Evolutionary conservation across 257 asterid genomes (phyloP).

Genomic region (Penstemon davidsonii): DNA sequence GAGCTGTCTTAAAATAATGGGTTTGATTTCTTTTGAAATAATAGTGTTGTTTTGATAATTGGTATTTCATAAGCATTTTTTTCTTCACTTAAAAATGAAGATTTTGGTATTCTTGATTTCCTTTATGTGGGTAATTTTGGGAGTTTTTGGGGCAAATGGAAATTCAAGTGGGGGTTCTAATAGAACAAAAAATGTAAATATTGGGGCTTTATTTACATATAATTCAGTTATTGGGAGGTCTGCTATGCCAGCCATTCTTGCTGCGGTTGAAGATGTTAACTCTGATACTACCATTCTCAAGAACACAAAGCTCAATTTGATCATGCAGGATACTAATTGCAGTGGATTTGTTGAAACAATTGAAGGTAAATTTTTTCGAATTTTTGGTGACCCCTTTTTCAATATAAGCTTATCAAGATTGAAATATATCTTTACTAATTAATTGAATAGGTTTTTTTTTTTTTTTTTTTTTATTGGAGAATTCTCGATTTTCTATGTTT

Average conservation of each 20-base stretch:
- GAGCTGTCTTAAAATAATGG: neutral
- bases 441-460: no score
- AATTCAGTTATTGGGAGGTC: no score
- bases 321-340: slow-evolving; percentile 84
- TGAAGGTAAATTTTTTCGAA: slow-evolving; percentile 53
- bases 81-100: slow-evolving; percentile 24
- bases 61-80: no score
- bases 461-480: neutral
- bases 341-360: slow-evolving; percentile 81
- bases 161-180: no score
- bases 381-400: neutral
- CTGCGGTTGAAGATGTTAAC: no score
- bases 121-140: no score
- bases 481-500: neutral
- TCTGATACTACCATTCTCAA: no score
- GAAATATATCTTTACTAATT: neutral
- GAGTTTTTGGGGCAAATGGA: no score
- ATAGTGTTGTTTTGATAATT: neutral
- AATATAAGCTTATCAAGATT: neutral
- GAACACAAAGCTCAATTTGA: slow-evolving; percentile 56
- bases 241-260: no score
- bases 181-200: no score
- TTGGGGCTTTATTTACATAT: no score
- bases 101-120: no score
- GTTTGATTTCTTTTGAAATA: neutral